These are phyloP conservation scores for Heterobasidion occidentale DNA, from an alignment of 1,284 basidiomycete genomes.

Conservation along the genomic window DNA sequence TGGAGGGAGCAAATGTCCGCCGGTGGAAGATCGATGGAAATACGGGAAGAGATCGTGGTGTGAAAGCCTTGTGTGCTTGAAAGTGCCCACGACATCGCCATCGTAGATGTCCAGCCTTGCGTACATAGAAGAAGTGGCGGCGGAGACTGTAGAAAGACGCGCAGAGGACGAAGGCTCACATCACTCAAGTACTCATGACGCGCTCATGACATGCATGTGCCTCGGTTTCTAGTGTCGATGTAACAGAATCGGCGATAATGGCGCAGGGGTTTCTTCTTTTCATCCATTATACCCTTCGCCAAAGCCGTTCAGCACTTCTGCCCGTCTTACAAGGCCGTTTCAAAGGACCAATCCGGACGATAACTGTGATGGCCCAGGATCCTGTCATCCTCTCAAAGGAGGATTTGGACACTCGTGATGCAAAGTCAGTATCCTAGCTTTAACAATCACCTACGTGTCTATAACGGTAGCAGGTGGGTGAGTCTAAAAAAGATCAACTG, in stretches of 20 bases:
- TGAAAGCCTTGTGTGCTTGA: background rate
- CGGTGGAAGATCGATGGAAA: background rate
- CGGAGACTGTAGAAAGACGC: too few relatives aligned
- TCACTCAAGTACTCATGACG: too few relatives aligned
- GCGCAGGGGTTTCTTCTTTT: too few relatives aligned
- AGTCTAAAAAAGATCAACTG: slow-evolving; percentile 69
- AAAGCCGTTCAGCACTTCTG: too few relatives aligned
- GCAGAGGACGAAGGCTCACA: too few relatives aligned
- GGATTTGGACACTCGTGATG: slow-evolving; percentile 48
- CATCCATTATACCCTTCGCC: too few relatives aligned
- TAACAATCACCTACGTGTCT: background rate
- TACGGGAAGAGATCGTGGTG: background rate
- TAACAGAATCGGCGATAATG: too few relatives aligned
- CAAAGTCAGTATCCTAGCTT: slow-evolving; percentile 38
- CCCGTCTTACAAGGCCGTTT: too few relatives aligned
- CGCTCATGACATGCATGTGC: too few relatives aligned
- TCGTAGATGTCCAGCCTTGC: background rate
- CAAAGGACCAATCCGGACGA: too few relatives aligned
- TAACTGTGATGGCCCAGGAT: slow-evolving; percentile 19
- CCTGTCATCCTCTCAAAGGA: slow-evolving; percentile 25
- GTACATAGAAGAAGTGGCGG: background rate
- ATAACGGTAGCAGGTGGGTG: slow-evolving; percentile 50
- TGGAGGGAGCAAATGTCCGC: background rate
- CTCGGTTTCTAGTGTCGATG: too few relatives aligned
- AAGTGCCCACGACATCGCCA: background rate